Percentiles rank a stretch among this genome's conserved stretches.
phyloP scores from a whole-genome alignment of 2,329 filamentous ascomycete genomes.

The Beauveria bassiana region DNA sequence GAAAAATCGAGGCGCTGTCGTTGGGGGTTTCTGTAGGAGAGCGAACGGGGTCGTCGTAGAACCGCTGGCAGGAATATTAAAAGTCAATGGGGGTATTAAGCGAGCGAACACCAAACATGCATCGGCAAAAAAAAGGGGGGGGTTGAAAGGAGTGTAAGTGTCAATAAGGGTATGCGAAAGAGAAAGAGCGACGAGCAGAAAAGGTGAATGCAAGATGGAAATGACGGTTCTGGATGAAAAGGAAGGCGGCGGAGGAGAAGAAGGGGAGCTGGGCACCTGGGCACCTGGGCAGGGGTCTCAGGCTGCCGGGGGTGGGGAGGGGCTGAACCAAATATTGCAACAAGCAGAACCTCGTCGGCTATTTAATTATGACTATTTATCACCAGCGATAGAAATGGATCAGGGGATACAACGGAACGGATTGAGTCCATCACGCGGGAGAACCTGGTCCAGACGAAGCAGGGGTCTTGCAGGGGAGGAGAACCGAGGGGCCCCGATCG shows the following conservation, averaged over 20 bases:
- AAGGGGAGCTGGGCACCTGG: background rate
- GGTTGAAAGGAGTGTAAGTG: background rate
- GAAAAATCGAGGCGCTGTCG: background rate
- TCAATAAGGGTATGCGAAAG: background rate
- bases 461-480: too few relatives aligned
- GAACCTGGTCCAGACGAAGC: too few relatives aligned
- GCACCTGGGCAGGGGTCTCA: background rate
- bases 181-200: conserved; percentile 6
- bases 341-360: background rate
- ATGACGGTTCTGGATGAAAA: background rate
- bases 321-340: background rate
- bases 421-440: too few relatives aligned
- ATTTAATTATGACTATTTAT: background rate
- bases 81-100: background rate
- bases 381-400: background rate
- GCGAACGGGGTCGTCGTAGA: background rate
- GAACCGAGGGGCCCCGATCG: too few relatives aligned
- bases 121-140: too few relatives aligned
- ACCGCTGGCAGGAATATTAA: background rate
- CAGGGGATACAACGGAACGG: too few relatives aligned
- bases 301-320: background rate
- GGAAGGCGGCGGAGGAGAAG: background rate
- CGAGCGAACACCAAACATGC: background rate
- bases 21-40: background rate
- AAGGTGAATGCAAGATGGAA: background rate